A percentile compares a stretch with the other conserved stretches of the same genome.
These are phyloP conservation scores for Phylloporus scabripes DNA, from an alignment of 768 basidiomycete species.

Conservation along the genomic window DNA sequence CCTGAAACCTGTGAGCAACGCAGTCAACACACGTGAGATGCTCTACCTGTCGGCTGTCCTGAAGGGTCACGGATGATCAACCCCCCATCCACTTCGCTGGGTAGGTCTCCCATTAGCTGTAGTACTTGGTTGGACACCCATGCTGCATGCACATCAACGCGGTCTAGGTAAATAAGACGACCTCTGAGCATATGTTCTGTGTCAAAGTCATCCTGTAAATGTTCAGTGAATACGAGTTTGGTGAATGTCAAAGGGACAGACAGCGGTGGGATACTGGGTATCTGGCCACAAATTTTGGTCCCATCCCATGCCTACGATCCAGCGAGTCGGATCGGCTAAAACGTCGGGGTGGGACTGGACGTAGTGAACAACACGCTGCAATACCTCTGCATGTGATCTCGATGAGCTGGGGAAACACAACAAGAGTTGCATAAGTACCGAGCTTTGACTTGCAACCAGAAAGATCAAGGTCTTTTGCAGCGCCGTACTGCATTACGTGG, in stretches of 20 bases:
- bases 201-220: slow-evolving; percentile 64
- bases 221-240: not conserved
- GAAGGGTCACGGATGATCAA: slow-evolving; percentile 56
- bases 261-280: slow-evolving; percentile 65
- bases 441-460: slow-evolving; percentile 51
- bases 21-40: not conserved
- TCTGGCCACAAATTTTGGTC: slow-evolving; percentile 80
- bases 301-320: slow-evolving; percentile 91
- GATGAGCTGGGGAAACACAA: not conserved
- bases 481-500: slow-evolving; percentile 69
- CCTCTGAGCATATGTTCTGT: slow-evolving; percentile 59
- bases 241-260: slow-evolving; percentile 31
- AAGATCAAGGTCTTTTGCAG: slow-evolving; percentile 60
- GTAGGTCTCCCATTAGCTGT: slow-evolving; percentile 55
- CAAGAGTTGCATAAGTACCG: slow-evolving; percentile 35
- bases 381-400: slow-evolving; percentile 43
- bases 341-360: slow-evolving; percentile 55
- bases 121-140: slow-evolving; percentile 83
- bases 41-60: slow-evolving; percentile 64
- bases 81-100: slow-evolving; percentile 65
- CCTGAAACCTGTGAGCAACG: slow-evolving; percentile 33
- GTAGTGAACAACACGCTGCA: slow-evolving; percentile 54
- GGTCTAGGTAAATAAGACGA: slow-evolving; percentile 64
- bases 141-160: slow-evolving; percentile 79
- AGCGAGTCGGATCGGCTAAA: slow-evolving; percentile 45